Evolutionary conservation across 345 rosid species (phyloP), one percentile per base, ranked within the genome.

Genomic region (Microthlaspi erraticum): DNA sequence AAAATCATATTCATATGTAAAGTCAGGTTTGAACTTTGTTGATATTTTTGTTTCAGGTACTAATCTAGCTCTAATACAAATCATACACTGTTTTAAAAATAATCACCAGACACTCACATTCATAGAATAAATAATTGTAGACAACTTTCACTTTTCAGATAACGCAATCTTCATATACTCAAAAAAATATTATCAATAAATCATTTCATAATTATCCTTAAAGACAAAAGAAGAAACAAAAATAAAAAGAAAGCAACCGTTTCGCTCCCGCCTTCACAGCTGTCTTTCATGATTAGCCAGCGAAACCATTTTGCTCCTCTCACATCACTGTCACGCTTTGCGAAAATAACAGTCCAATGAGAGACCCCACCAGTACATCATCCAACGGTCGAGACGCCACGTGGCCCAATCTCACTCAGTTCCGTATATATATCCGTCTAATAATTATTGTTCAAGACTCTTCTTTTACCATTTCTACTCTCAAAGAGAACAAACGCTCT

Each of bases 181-280:
- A 38, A n/a, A 3, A 26, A 26, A 26, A 38, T 36, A 34, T 33
- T 26, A 56, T 68, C 51, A 39, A 26, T 2, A 48, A 23, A 34
- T 19, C 10, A 33, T 39, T 32, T 59, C 34, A 42, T 75, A 61
- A 36, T 53, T 45, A 68, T 68, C 70, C 45, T 23, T 44, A 45
- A 61, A 37, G 74, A 68, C 74, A 75, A 68, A 68, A 72, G 11
- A 20, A 33, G 10, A 72, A 63, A 23, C 10, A 70, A 19, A 52
- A 32, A 26, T 2, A 20, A 23, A 38, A 7, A 52, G 1, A 52
- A 67, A 74, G 32, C 64, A 60, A 60, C 67, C 68, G 69, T 60
- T 74, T 68, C 63, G 58, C 50, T 61, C 69, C 78, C 78, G 50
- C 43, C 64, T 75, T 75, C 64, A 53, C 79, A 61, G 79, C 79